phyloP scores from a whole-genome alignment of 495 filamentous ascomycete species.

The Trichocladium antarcticum region DNA sequence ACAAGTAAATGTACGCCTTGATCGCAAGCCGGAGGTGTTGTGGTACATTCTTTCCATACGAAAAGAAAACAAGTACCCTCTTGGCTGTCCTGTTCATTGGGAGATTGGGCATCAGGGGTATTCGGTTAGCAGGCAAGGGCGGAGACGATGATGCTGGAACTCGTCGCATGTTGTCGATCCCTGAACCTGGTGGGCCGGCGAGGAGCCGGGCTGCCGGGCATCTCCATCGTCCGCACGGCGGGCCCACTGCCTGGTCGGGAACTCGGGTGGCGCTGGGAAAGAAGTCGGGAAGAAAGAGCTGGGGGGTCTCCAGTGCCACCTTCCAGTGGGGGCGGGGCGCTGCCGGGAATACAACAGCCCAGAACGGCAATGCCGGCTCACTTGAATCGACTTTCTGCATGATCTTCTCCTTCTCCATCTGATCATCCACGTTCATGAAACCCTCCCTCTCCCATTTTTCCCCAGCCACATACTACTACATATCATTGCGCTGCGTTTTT shows the following conservation, averaged over 20 bases:
- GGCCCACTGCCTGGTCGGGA: too few relatives aligned
- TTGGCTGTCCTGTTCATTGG: neutral
- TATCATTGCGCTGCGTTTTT: too few relatives aligned
- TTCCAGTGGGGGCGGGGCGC: constrained; percentile 1
- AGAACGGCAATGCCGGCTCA: neutral
- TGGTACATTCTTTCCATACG: too few relatives aligned
- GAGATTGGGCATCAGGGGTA: too few relatives aligned
- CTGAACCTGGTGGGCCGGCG: neutral
- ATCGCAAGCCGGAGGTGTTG: neutral
- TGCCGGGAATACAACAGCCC: neutral
- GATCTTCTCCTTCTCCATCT: neutral
- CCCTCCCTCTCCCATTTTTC: too few relatives aligned
- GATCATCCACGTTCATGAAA: too few relatives aligned
- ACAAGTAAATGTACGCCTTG: neutral
- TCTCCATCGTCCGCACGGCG: neutral
- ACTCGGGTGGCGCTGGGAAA: neutral
- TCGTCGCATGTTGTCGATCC: constrained; percentile 1
- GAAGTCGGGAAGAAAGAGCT: neutral
- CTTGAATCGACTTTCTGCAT: constrained; percentile 4
- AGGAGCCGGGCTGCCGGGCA: neutral
- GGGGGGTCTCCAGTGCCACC: neutral
- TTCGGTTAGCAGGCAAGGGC: neutral
- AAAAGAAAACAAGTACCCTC: too few relatives aligned
- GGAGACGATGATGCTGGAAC: neutral
- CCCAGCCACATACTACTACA: too few relatives aligned